phyloP scores from a whole-genome alignment of 2,329 filamentous ascomycete genomes.

The Pestalotiopsis sp. region DNA sequence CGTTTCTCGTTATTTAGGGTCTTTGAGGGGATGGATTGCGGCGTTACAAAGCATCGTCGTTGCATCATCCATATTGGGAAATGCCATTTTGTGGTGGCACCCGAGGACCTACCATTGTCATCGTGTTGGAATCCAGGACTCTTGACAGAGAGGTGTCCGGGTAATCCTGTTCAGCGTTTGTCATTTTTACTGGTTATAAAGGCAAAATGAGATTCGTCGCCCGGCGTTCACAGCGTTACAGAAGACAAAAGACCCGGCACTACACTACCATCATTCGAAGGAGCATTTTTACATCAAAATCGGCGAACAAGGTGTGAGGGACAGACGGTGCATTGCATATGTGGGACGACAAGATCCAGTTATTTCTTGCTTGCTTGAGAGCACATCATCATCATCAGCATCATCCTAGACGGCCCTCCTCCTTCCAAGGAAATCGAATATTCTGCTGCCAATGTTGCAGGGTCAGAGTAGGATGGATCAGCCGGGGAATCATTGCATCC shows the following conservation, averaged over 20 bases:
- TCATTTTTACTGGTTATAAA: constrained; percentile 6
- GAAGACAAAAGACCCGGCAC: constrained; percentile 12
- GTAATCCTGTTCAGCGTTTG: background rate
- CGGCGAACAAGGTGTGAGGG: constrained; percentile 7
- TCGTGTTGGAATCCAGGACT: background rate
- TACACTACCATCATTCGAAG: constrained; percentile 3
- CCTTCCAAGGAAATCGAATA: background rate
- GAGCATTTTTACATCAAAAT: constrained; percentile 13
- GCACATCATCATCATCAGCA: background rate
- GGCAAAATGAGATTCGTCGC: constrained; percentile 7
- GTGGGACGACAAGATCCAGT: background rate
- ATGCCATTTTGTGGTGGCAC: background rate
- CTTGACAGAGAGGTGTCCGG: too few species aligned
- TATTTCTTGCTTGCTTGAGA: background rate
- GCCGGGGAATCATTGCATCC: too few species aligned
- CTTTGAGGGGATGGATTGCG: background rate
- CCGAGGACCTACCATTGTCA: background rate
- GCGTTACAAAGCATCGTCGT: constrained; percentile 6
- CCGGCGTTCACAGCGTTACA: constrained; percentile 7
- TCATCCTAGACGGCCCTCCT: background rate
- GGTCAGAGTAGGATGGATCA: too few species aligned
- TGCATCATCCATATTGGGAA: background rate
- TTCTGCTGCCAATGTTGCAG: background rate
- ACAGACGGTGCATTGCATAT: constrained; percentile 1
- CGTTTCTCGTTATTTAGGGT: constrained; percentile 6